Base-by-base conservation (phyloP, 306 rosid genomes). In the Prunus mume region DNA sequence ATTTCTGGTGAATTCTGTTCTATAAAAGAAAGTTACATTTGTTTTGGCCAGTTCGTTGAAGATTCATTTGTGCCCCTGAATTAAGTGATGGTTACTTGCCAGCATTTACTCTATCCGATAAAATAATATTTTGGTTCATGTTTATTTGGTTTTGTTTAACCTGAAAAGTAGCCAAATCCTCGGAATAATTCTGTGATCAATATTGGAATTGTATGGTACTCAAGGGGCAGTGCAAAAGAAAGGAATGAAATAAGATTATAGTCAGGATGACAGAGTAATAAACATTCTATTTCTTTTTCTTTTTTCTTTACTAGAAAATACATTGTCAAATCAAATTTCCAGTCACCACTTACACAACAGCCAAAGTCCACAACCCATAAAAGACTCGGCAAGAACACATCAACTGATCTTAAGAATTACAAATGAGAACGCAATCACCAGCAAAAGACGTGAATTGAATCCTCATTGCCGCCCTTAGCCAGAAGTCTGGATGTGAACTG, bases 301-400 rank as follows among this genome's bases (percentile, higher is more conserved):
- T 24, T 82, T 74, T 22, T 47, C 38, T 83, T 76, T 49, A 58
- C 82, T 75, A 60, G 68, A 19, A 65, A 65, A 76, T 56, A 75
- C 68, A 60, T 17, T 75, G 76, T 54, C 30, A 65, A 41, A 18
- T 73, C 61, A 74, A 73, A 72, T 50, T 60, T 61, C 71, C 76
- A 51, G 72, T 27, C 75, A 49, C 34, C 75, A 49, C 34, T 70
- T 71, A 13, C 67, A 68, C 75, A 74, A 74, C 79, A 67, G 76
- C 81, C 83, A 22, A 25, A 75, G 58, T 62, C 61, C 76, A 71
- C 78, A 75, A 79, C 83, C 86, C 83, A 64, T 45, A 13, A 60
- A 65, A 65, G 9, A 52, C 79, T 63, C 54, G 78, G 86, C 75
- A 83, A 69, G 65, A 66, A 46, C 71, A 69, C 80, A 78, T 78